Evolutionary conservation across 2,329 filamentous ascomycete species (phyloP), one percentile per base, ranked within the genome.

Genomic region (Cladosporium sp.): DNA sequence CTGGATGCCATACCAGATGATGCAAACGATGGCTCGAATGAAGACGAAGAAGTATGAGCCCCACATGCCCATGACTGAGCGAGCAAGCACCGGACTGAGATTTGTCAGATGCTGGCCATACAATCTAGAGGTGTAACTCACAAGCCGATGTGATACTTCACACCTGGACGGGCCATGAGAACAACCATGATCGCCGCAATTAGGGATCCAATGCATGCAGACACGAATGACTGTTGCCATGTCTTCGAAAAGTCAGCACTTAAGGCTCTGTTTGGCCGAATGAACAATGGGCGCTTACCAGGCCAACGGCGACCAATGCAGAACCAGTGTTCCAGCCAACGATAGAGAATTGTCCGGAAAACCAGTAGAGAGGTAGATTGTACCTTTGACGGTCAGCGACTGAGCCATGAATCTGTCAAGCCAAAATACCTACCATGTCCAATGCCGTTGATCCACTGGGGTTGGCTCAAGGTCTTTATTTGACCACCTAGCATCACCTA

Each of bases 11-110:
- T 74, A 73, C 70, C 71, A 77, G 47, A 77, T 71, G 60, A 74
- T 71, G 37, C 74, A 74, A 42, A 77, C 66, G 19, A 73, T 68
- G 3, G 72, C 69, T 49, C 76, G 68, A 8, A 74, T 72, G 25
- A 69, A 65, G 13, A 78, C 74, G 56, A 74, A 74, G 58, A 76
- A 78, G 63, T 75, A 78, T 7, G 70, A 68, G 10, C 74, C 75
- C 58, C 66, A 75, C 68, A 75, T 75, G 57, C 75, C 75, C 59
- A 75, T 75, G 9, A 74, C 72, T 5, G 65, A 66, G n/a, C 75
- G 66, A 15, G 71, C 66, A 1, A 76, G 75, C 57, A 74, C 52
- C 9, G 40, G 52, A n/a, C 52, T 78, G 8, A 73, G 74, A 47
- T 77, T 67, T 6, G 28, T 55, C n/a, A 55, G 52, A 8, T 35